Conservation (phyloP, 2,329 filamentous ascomycete genomes). For the Beauveria asiatica region DNA sequence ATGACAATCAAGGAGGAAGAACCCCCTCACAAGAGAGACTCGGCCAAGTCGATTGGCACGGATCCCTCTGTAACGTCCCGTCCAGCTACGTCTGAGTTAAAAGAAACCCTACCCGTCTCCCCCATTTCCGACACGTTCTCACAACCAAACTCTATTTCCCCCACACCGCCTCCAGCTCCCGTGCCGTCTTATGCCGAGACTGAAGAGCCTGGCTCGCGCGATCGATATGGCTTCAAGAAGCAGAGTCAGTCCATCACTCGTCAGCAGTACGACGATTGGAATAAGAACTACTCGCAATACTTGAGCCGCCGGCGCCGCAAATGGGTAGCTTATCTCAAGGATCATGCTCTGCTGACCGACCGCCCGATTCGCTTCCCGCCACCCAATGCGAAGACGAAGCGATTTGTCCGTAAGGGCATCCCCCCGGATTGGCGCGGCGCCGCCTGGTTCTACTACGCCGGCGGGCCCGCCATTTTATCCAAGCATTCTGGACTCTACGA, state of each 20-base stretch:
- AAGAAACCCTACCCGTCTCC: constrained; percentile 10
- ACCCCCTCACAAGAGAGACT: constrained; percentile 9
- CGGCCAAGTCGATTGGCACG: constrained; percentile 43
- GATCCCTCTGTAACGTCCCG: constrained; percentile 28
- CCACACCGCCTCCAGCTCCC: constrained; percentile 12
- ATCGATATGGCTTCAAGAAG: constrained; percentile 91
- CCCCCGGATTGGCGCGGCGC: constrained; percentile 91
- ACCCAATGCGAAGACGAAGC: constrained; percentile 73
- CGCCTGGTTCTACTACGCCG: constrained; percentile 95
- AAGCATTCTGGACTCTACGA: constrained; percentile 72
- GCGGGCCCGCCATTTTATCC: constrained; percentile 69
- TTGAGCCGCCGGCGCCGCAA: constrained; percentile 68
- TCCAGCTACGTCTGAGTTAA: constrained; percentile 18
- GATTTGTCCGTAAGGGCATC: constrained; percentile 87
- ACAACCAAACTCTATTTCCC: background rate
- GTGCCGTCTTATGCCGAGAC: constrained; percentile 21
- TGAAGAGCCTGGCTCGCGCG: constrained; percentile 49
- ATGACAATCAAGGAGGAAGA: constrained; percentile 13
- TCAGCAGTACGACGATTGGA: constrained; percentile 77
- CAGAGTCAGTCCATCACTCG: constrained; percentile 68
- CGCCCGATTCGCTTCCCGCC: constrained; percentile 71
- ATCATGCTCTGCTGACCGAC: constrained; percentile 63
- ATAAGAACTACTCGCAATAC: constrained; percentile 64
- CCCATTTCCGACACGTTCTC: constrained; percentile 12
- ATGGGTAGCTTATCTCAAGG: constrained; percentile 71